These are phyloP conservation scores for Boletus edulis DNA, from an alignment of 768 basidiomycete species.

Conservation along the genomic window DNA sequence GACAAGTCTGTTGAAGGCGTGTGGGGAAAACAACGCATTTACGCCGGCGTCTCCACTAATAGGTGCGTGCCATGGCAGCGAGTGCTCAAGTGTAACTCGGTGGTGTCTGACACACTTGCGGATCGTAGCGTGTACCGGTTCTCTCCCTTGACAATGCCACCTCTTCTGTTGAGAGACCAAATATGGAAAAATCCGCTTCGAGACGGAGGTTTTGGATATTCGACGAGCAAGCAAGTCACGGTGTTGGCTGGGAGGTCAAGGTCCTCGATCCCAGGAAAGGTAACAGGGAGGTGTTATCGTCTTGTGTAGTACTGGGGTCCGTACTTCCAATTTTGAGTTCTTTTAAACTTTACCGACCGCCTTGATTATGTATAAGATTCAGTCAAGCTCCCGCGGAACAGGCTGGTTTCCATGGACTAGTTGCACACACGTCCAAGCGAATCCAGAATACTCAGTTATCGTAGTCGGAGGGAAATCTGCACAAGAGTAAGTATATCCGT, in stretches of 20 bases:
- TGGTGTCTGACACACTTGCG: too few relatives aligned
- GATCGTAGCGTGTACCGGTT: too few relatives aligned
- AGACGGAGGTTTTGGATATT: slow-evolving; percentile 48
- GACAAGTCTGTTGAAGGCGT: too few relatives aligned
- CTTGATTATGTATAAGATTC: slow-evolving; percentile 41
- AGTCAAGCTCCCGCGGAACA: slow-evolving; percentile 45
- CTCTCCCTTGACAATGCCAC: too few relatives aligned
- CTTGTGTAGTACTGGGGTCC: slow-evolving; percentile 59
- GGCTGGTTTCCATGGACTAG: slow-evolving; percentile 41
- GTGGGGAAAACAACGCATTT: too few relatives aligned
- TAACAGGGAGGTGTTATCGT: slow-evolving; percentile 41
- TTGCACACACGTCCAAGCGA: slow-evolving; percentile 47
- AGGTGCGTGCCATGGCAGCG: too few relatives aligned
- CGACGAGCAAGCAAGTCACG: slow-evolving; percentile 28
- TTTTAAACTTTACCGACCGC: background rate
- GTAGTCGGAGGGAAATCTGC: slow-evolving; percentile 66
- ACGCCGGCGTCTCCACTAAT: too few relatives aligned
- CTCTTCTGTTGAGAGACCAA: slow-evolving; percentile 16
- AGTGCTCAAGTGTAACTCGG: too few relatives aligned
- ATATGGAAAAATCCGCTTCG: slow-evolving; percentile 50
- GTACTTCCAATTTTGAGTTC: slow-evolving; percentile 1
- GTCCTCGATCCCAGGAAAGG: slow-evolving; percentile 28
- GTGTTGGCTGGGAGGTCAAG: slow-evolving; percentile 45
- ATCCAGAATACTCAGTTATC: slow-evolving; percentile 34
- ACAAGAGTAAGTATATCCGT: slow-evolving; percentile 42